Evolutionary conservation across 108 stramenopile species (phyloP).

Genomic region (Skeletonema menzelii): DNA sequence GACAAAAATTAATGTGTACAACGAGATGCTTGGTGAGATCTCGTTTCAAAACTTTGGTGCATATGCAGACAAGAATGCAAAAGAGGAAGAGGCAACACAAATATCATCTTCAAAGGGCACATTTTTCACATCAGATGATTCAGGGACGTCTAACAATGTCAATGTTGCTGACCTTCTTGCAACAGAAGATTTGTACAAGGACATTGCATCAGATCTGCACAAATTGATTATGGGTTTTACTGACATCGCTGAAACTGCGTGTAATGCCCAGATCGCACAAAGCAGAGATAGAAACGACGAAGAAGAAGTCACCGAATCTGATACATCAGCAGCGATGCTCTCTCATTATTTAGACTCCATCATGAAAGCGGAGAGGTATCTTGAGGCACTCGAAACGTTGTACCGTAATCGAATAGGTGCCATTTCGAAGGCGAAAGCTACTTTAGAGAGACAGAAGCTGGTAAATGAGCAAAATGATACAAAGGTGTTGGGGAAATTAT

Average conservation of each 20-base stretch:
- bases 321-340: not conserved
- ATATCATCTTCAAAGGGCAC: not conserved
- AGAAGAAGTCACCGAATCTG: constrained; percentile 1
- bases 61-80: constrained; percentile 6
- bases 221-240: constrained; percentile 19
- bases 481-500: not conserved
- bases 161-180: constrained; percentile 8
- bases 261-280: constrained; percentile 1
- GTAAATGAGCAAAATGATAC: not conserved
- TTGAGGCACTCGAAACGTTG: constrained; percentile 37
- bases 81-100: not conserved
- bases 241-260: constrained; percentile 24
- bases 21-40: not conserved
- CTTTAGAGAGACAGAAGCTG: not conserved
- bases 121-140: not conserved
- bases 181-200: constrained; percentile 24
- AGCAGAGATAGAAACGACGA: not conserved
- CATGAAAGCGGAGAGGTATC: constrained; percentile 20
- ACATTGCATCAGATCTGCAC: constrained; percentile 26
- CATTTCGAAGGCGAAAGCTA: constrained; percentile 10
- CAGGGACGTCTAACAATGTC: not conserved
- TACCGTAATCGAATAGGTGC: constrained; percentile 11
- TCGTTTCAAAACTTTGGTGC: not conserved
- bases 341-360: constrained; percentile 17
- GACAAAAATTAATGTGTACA: not conserved